Conservation (phyloP, 2,329 filamentous ascomycete genomes). For the Colletotrichum lupini region DNA sequence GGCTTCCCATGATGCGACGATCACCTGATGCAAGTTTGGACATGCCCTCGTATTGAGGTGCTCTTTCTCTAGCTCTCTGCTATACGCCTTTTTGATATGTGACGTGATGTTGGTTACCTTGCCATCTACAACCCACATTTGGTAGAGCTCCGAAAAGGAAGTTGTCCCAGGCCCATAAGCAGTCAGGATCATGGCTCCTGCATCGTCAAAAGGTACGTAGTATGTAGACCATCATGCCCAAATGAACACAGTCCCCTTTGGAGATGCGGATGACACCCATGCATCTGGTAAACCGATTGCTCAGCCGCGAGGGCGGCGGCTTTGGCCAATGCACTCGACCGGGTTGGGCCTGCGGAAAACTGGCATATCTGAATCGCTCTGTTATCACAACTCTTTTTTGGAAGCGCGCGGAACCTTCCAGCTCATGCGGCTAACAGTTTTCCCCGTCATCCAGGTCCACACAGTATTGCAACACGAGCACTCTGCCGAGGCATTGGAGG, state of each 20-base stretch:
- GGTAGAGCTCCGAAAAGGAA: not conserved
- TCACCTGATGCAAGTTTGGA: constrained; percentile 74
- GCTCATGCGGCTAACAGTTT: constrained; percentile 16
- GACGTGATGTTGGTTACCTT: not conserved
- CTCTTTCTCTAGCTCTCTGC: not conserved
- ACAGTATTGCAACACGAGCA: not conserved
- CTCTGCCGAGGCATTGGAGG: not conserved
- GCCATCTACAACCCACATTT: too few relatives aligned
- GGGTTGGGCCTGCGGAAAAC: constrained; percentile 36
- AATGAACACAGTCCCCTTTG: not conserved
- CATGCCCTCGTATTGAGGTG: constrained; percentile 48
- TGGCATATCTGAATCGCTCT: constrained; percentile 36
- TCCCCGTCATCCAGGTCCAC: constrained; percentile 21
- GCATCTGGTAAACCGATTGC: constrained; percentile 37
- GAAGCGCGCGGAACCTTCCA: constrained; percentile 29
- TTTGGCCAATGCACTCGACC: constrained; percentile 28
- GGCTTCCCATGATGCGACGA: constrained; percentile 74
- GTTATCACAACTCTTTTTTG: not conserved
- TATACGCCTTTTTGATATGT: too few relatives aligned
- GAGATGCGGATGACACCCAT: constrained; percentile 30
- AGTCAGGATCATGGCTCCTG: not conserved
- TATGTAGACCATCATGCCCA: not conserved
- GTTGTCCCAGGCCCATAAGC: too few relatives aligned
- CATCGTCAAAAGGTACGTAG: constrained; percentile 16
- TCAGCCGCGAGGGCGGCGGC: constrained; percentile 35